Evolutionary conservation across 2,329 filamentous ascomycete species (phyloP).

Genomic region (Dichotomopilus funicola): DNA sequence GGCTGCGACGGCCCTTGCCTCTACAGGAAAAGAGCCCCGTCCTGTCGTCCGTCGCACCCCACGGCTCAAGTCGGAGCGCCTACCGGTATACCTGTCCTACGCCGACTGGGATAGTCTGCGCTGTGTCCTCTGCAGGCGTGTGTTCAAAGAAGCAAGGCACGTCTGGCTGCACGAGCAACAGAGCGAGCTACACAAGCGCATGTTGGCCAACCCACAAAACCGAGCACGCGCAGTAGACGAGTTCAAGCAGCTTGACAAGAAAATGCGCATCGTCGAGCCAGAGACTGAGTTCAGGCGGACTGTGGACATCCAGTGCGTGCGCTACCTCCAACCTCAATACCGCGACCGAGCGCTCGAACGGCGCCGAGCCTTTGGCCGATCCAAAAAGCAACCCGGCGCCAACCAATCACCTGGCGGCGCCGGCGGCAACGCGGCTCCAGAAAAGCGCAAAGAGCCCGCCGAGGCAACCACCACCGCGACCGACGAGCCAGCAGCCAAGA

Average conservation of each 20-base stretch:
- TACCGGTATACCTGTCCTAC: constrained; percentile 46
- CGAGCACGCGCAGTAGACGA: constrained; percentile 28
- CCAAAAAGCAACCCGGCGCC: constrained; percentile 41
- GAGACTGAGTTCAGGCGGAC: constrained; percentile 10
- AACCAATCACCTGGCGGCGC: constrained; percentile 22
- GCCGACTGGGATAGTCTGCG: constrained; percentile 42
- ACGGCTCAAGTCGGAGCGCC: constrained; percentile 25
- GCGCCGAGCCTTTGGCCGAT: constrained; percentile 55
- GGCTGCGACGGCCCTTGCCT: constrained; percentile 21
- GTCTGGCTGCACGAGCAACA: constrained; percentile 40
- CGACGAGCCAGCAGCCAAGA: constrained; percentile 30
- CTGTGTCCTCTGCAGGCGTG: constrained; percentile 39
- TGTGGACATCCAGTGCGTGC: constrained; percentile 22
- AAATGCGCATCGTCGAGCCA: constrained; percentile 19
- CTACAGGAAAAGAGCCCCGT: constrained; percentile 22
- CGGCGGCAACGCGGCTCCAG: constrained; percentile 15
- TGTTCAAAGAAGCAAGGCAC: constrained; percentile 34
- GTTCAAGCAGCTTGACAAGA: constrained; percentile 30
- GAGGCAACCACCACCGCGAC: constrained; percentile 17
- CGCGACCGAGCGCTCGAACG: constrained; percentile 64
- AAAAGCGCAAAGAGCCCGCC: constrained; percentile 33
- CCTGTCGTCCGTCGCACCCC: constrained; percentile 25
- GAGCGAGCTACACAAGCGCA: constrained; percentile 36
- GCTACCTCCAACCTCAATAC: constrained; percentile 37
- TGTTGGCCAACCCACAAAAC: constrained; percentile 22